Evolutionary conservation across 2,329 filamentous ascomycete genomes (phyloP), one percentile per base, ranked within the genome.

Genomic region (Fonsecaea multimorphosa): DNA sequence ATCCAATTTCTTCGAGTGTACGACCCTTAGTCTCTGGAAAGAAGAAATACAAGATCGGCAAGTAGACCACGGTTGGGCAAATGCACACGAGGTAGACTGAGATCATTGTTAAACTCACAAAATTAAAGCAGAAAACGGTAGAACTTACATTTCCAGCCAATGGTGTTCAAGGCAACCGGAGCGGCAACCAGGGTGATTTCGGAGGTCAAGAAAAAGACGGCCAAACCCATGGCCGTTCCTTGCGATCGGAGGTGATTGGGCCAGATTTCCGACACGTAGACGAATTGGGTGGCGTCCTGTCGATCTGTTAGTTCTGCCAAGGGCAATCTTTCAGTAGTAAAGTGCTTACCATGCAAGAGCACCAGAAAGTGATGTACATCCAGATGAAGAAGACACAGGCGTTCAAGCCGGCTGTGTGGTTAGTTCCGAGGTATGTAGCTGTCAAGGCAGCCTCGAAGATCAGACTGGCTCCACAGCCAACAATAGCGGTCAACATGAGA

Each of bases 1-100:
- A 68, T 19, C 71, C 73, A 59, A 75, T 74, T 61, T 76, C 74
- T 59, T 76, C 74, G 16, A 76, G 68, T 0, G 74, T 72, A 11
- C 74, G 70, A 32, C 72, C 72, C 56, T 75, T 75, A 11, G 74
- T 76, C 58, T 76, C 74, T 0, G 73, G 73, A 11, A 75, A 68
- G 11, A 70, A 22, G 32, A 77, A 75, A 56, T 72, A 78, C 12
- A 78, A 72, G 19, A 70, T 81, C 1, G 83, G 83, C 74, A 90
- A 90, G 80, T 92, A 91, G 16, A 87, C 91, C 73, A 93, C 93
- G 68, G 93, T 82, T 76, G 92, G 85, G 77, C 92, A 93, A 69
- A 87, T 87, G 71, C 84, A 22, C 8, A 44, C 38, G 2, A 44
- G 38, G 38, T 44, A 44, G 16, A 44, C 16, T 27, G 12, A 16